A percentile compares a stretch with the other conserved stretches of the same genome.
Conservation (phyloP, 352 stramenopile genomes). For the Pythium folliculosum region DNA sequence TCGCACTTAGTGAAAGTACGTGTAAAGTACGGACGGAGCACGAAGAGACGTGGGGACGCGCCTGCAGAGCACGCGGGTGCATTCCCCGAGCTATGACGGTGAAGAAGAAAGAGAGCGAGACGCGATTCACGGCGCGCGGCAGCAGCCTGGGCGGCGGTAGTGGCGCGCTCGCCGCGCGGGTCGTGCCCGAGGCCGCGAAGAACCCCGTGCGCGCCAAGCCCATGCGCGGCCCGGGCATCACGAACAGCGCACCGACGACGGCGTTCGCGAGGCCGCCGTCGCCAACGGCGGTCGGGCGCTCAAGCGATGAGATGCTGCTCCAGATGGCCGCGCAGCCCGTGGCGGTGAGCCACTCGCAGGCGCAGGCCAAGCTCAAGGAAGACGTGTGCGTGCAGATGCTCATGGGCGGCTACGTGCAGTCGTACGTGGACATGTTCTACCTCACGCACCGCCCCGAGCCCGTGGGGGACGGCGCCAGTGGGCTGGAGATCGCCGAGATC, state of each 20-base stretch:
- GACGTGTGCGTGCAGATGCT: conserved; percentile 88
- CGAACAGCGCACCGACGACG: background rate
- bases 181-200: conserved; percentile 45
- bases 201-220: conserved; percentile 59
- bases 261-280: background rate
- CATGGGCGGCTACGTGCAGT: conserved; percentile 90
- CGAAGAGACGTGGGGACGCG: conserved; percentile 24
- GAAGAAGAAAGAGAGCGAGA: conserved; percentile 24
- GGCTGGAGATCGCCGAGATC: conserved; percentile 61
- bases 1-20: conserved; percentile 9
- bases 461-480: conserved; percentile 6
- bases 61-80: background rate
- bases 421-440: conserved; percentile 95
- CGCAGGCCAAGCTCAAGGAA: conserved; percentile 71
- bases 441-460: conserved; percentile 72
- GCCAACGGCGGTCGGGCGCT: background rate
- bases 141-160: conserved; percentile 7
- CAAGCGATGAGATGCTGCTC: conserved; percentile 22
- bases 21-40: conserved; percentile 13
- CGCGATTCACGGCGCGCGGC: conserved; percentile 6
- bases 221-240: conserved; percentile 48
- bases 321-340: conserved; percentile 8
- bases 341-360: conserved; percentile 27
- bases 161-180: conserved; percentile 4
- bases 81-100: conserved; percentile 11